Evolutionary conservation across 139 green algal species (phyloP), one percentile per base, ranked within the genome.

Genomic region (Dunaliella sp.): DNA sequence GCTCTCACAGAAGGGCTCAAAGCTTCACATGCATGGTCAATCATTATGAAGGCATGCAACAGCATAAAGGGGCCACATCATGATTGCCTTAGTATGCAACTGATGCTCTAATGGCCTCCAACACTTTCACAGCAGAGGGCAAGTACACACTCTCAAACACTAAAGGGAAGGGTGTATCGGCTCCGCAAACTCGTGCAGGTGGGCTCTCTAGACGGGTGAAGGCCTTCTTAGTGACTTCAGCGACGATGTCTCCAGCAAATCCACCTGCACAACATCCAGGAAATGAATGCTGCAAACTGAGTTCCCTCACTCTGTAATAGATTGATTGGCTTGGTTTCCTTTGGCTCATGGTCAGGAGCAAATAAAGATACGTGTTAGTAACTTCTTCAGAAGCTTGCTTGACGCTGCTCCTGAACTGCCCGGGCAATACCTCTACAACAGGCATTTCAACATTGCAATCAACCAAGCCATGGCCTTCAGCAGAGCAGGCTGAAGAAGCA

Each of bases 161-260:
- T 21, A 98, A 88, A 1, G 96, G 96, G 85, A 99, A 99, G 30
- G 96, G 96, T 0, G 94, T 98, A 91, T 99, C 96, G 31, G 93
- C 90, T 36, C 96, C 96, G 79, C 92, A 95, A 16, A 98, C 93
- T 2, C 95, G 90, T 79, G 88, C 37, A 0, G 95, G 95, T 30
- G 95, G 95, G 1, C 93, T 88, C 89, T 98, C 92, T 26, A 98
- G 87, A 3, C 88, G 85, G 26, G 91, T 88, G 86, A 98, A 98
- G 87, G 94, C 96, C 2, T 88, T 77, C 7, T 59, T 26, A 24
- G 91, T 85, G n/a, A 98, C 93, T 2, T 83, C 87, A 0, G 96
- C 91, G 1, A 93, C 93, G 16, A 98, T 86, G 87, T 98, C 96
- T 3, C 95, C 96, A 25, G 93, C 96, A 92, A 98, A 98, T 0